A percentile compares a stretch with the other conserved stretches of the same genome.
Conservation (phyloP, 2,329 filamentous ascomycete species). For the Neofusicoccum sp. region DNA sequence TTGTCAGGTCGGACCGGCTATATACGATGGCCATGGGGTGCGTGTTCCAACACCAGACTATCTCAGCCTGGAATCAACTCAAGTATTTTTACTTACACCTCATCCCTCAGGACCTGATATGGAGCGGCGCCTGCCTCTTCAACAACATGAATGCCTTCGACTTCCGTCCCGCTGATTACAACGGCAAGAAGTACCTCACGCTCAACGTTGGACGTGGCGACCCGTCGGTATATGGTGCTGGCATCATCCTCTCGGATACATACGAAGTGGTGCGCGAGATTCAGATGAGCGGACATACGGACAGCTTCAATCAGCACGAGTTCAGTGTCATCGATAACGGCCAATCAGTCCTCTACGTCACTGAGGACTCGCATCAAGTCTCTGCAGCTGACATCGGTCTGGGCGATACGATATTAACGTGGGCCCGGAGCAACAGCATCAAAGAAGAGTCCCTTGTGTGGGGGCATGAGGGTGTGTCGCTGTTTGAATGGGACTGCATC, state of each 20-base stretch:
- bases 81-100: not conserved
- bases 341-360: slow-evolving; percentile 40
- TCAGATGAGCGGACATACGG: slow-evolving; percentile 35
- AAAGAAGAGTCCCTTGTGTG: slow-evolving; percentile 48
- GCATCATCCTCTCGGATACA: slow-evolving; percentile 54
- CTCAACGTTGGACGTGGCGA: slow-evolving; percentile 52
- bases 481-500: slow-evolving; percentile 63
- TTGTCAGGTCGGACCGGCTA: slow-evolving; percentile 33
- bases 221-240: slow-evolving; percentile 54
- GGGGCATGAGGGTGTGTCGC: slow-evolving; percentile 42
- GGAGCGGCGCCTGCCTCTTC: slow-evolving; percentile 52
- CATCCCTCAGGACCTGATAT: slow-evolving; percentile 47
- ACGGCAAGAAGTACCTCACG: slow-evolving; percentile 52
- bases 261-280: slow-evolving; percentile 54
- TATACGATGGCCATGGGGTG: slow-evolving; percentile 36
- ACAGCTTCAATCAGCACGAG: slow-evolving; percentile 56
- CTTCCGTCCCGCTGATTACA: slow-evolving; percentile 52
- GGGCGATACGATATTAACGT: slow-evolving; percentile 42
- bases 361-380: slow-evolving; percentile 34
- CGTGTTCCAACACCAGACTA: slow-evolving; percentile 50
- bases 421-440: slow-evolving; percentile 38
- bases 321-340: slow-evolving; percentile 52
- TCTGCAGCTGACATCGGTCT: slow-evolving; percentile 20
- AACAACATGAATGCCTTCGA: slow-evolving; percentile 45
- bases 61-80: not conserved